A percentile compares a stretch with the other conserved stretches of the same genome.
Evolutionary conservation across 108 stramenopile species (phyloP).

Genomic region (Skeletonema grethae): DNA sequence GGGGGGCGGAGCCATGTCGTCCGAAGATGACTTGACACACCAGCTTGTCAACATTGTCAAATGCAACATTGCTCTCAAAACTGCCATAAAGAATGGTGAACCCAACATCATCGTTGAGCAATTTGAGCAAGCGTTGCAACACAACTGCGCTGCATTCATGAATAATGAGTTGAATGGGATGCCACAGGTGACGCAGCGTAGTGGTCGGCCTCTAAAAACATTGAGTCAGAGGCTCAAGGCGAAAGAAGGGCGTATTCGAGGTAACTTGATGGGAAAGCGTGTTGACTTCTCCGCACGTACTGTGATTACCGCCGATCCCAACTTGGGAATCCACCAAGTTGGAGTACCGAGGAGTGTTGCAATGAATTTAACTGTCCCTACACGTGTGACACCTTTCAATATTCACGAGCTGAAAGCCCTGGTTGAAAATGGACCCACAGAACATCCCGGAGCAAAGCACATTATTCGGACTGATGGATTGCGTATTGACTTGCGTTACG

Average conservation of each 20-base stretch:
- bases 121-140: conserved; percentile 95
- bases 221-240: conserved; percentile 94
- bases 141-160: conserved; percentile 92
- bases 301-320: conserved; percentile 99
- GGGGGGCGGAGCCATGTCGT: conserved; percentile 75
- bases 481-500: conserved; percentile 94
- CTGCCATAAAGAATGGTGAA: conserved; percentile 90
- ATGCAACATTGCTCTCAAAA: conserved; percentile 89
- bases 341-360: conserved; percentile 97
- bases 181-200: conserved; percentile 93
- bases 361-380: conserved; percentile 97
- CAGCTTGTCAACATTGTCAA: conserved; percentile 97
- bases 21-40: conserved; percentile 98
- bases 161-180: conserved; percentile 93
- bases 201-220: conserved; percentile 97
- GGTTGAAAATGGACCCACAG: conserved; percentile 94
- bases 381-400: conserved; percentile 96
- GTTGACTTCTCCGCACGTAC: conserved; percentile 99
- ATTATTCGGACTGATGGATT: conserved; percentile 95
- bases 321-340: conserved; percentile 98
- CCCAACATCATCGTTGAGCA: conserved; percentile 93
- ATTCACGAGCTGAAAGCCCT: conserved; percentile 79
- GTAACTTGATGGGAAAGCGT: conserved; percentile 99
- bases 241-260: conserved; percentile 99
- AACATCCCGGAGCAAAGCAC: conserved; percentile 97